Base-by-base conservation (phyloP, 108 stramenopile species). In the Conticribra weissflogii region DNA sequence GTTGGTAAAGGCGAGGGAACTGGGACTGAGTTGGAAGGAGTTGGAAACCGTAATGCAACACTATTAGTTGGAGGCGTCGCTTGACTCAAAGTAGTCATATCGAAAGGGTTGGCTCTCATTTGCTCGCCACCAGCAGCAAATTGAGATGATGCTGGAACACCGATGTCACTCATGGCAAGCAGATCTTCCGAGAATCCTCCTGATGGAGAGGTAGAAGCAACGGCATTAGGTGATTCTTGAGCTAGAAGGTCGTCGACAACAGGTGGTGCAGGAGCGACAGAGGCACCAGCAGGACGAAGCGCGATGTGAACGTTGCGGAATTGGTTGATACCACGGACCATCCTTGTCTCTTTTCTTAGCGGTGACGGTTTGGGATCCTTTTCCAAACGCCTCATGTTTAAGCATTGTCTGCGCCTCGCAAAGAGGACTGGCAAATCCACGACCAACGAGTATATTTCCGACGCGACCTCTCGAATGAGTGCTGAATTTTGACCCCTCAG, bases 391-490 rank as follows among this genome's bases (percentile, higher is more conserved):
- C 51, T 54, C 41, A 16, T 59, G 36, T 71, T 71, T 69, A 71
- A 50, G 36, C 58, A 44, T 23, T 78, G 51, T 41, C 78, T 68
- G 29, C 78, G 74, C 60, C 60, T 74, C 0, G 73, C 67, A 34
- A 81, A 72, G 3, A 81, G 75, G 5, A 74, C 45, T 18, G 75
- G 63, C 54, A 71, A 25, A 54, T 81, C 62, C 15, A 76, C 74
- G 24, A 71, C 30, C 57, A 81, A 45, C 3, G 69, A 25, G 58
- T 76, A 72, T 3, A 81, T 71, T 52, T 76, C 64, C 2, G 33
- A 15, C 3, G 80, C 80, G 30, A 58, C 64, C 25, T 65, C 69
- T 12, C 80, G 75, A 41, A 81, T 54, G 36, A 76, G 70, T 7
- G 16, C 63, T n/a, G 75, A 71, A 44, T 76, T 76, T 23, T 76